Evolutionary conservation across 192 early-diverging fungal species (phyloP), one percentile per base, ranked within the genome.

Genomic region (Entomortierella parvispora): DNA sequence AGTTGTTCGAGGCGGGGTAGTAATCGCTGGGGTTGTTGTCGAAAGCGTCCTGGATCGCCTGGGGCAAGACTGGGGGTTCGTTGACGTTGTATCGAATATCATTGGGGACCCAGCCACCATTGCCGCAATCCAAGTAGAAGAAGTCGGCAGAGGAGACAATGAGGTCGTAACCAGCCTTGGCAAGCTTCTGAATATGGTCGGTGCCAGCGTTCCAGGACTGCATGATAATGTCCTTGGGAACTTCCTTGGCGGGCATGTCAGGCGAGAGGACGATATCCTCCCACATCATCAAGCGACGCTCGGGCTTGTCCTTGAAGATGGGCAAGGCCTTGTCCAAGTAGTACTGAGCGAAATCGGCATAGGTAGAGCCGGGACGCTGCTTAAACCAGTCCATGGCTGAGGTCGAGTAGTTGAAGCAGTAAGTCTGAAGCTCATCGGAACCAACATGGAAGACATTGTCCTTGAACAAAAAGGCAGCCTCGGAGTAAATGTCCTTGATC

Each of bases 371-470:
- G 15, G 70, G 65, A 26, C 76, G 68, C 29, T 80, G 49, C n/a
- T 68, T 67, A 22, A 69, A 71, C 83, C 83, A 85, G 34, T 83
- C 64, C 58, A 58, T 58, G 49, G 69, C 68, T 2, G 82, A 80
- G 12, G 63, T 70, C 32, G 88, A 86, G 53, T 85, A 83, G 55
- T 82, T 81, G 86, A 85, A 92, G 82, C 92, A 93, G 40, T 86
- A 82, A 32, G 69, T 69, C 49, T 90, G 90, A 55, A 92, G 82
- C 61, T 93, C 92, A 77, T 93, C 92, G 43, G 82, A 83, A 69
- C 95, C 94, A 49, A 92, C 71, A 58, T 96, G 93, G 70, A 91
- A 87, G 50, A 89, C 71, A 2, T 84, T 84, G 72, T 96, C 93
- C 1, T 83, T 79, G 80, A 96, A 95, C 18, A 88, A 63, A 17